Percentiles rank a stretch among this genome's conserved stretches.
Evolutionary conservation across 2,329 filamentous ascomycete genomes (phyloP).

Genomic region (Cladophialophora yegresii): DNA sequence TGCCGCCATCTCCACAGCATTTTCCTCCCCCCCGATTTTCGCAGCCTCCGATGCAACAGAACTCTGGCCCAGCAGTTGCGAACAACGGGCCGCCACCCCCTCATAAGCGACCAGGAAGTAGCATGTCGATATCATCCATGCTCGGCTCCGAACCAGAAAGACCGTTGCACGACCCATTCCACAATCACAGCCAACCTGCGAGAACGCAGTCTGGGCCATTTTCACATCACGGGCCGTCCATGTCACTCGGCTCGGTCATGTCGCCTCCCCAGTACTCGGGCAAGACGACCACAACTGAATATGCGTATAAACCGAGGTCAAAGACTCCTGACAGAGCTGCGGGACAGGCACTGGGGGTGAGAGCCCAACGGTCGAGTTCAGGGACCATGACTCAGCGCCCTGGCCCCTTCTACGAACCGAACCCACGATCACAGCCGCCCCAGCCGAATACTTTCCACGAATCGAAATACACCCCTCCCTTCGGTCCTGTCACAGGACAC

Average conservation of each 20-base stretch:
- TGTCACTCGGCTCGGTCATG: slow-evolving; percentile 45
- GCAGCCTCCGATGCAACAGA: slow-evolving; percentile 27
- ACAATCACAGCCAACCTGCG: slow-evolving; percentile 43
- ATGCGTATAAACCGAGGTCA: slow-evolving; percentile 64
- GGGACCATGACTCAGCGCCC: slow-evolving; percentile 33
- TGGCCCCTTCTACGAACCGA: slow-evolving; percentile 28
- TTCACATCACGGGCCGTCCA: slow-evolving; percentile 41
- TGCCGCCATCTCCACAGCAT: slow-evolving; percentile 34
- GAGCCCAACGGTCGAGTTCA: slow-evolving; percentile 37
- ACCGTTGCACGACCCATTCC: slow-evolving; percentile 47
- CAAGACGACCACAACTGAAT: slow-evolving; percentile 57
- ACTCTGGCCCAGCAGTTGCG: slow-evolving; percentile 16
- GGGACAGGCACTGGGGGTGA: slow-evolving; percentile 42
- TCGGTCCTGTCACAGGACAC: slow-evolving; percentile 16
- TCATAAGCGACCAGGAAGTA: slow-evolving; percentile 55
- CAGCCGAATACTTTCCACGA: slow-evolving; percentile 15
- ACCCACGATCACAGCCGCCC: slow-evolving; percentile 15
- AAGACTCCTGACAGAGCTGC: slow-evolving; percentile 65
- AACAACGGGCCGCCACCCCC: slow-evolving; percentile 24
- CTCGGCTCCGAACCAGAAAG: slow-evolving; percentile 59
- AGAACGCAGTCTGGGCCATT: slow-evolving; percentile 38
- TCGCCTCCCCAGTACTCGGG: slow-evolving; percentile 47
- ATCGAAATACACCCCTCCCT: slow-evolving; percentile 27
- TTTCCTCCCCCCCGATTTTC: slow-evolving; percentile 29
- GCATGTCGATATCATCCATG: slow-evolving; percentile 75